phyloP scores from a whole-genome alignment of 2,329 filamentous ascomycete genomes.

The Dactylellina drechsleri region DNA sequence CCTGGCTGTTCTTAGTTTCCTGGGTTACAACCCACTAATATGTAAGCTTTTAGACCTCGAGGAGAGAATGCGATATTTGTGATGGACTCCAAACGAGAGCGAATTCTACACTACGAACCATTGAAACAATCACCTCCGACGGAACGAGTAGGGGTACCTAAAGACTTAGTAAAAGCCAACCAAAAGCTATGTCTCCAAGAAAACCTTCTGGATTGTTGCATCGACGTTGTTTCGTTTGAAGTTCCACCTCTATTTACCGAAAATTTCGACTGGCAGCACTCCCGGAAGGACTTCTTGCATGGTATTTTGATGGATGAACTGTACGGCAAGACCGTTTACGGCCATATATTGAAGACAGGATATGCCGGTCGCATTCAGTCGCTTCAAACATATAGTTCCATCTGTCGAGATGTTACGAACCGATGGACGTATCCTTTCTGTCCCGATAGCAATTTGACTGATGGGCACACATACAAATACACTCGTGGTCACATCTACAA shows the following conservation, averaged over 20 bases:
- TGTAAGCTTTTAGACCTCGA: constrained; percentile 39
- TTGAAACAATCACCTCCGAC: constrained; percentile 75
- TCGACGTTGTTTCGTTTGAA: constrained; percentile 97
- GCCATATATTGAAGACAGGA: constrained; percentile 81
- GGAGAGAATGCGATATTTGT: constrained; percentile 74
- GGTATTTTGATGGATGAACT: constrained; percentile 95
- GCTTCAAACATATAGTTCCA: constrained; percentile 86
- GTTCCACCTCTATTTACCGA: constrained; percentile 95
- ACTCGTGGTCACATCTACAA: constrained; percentile 77
- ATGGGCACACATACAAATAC: constrained; percentile 78
- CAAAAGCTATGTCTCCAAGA: constrained; percentile 82
- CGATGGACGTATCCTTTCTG: constrained; percentile 90
- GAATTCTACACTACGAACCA: constrained; percentile 94
- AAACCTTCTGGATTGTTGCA: constrained; percentile 91
- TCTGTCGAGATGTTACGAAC: constrained; percentile 85
- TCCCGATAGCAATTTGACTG: constrained; percentile 85
- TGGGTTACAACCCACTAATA: not conserved
- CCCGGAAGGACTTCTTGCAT: constrained; percentile 86
- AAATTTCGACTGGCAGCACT: constrained; percentile 95
- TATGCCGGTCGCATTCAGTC: constrained; percentile 89
- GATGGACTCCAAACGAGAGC: constrained; percentile 79
- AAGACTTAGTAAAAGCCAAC: constrained; percentile 77
- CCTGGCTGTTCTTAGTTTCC: not conserved
- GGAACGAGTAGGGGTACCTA: constrained; percentile 77
- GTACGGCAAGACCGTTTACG: constrained; percentile 96